phyloP scores from a whole-genome alignment of 116 monocot species.

The Posidonia oceanica region DNA sequence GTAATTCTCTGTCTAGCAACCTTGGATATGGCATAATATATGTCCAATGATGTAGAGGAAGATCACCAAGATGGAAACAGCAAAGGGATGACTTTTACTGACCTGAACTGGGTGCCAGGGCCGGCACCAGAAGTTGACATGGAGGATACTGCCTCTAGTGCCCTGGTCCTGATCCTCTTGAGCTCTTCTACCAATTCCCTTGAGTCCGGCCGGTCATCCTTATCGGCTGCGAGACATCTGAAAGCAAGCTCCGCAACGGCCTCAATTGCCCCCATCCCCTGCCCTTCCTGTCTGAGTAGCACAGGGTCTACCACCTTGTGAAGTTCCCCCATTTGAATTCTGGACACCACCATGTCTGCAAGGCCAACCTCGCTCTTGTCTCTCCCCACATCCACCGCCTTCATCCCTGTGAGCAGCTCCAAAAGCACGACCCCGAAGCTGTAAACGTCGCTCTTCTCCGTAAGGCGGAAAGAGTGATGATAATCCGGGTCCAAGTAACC shows the following conservation, averaged over 20 bases:
- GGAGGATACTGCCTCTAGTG: neutral
- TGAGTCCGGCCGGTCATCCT: conserved; percentile 79
- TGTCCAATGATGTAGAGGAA: too few relatives aligned
- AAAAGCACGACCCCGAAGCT: conserved; percentile 87
- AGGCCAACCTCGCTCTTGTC: conserved; percentile 59
- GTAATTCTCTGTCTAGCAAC: too few relatives aligned
- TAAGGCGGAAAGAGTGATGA: conserved; percentile 58
- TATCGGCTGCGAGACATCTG: conserved; percentile 61
- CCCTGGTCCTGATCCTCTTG: conserved; percentile 30
- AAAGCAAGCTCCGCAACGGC: conserved; percentile 78
- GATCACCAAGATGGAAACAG: too few relatives aligned
- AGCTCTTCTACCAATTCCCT: conserved; percentile 63
- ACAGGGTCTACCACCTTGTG: conserved; percentile 50
- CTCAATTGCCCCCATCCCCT: conserved; percentile 29
- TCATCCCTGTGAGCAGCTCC: conserved; percentile 79
- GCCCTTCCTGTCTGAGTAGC: conserved; percentile 15
- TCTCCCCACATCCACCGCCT: conserved; percentile 66
- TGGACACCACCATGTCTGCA: conserved; percentile 66
- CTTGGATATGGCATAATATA: too few relatives aligned
- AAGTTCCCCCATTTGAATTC: conserved; percentile 57
- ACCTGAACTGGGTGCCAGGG: too few relatives aligned
- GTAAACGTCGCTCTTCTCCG: conserved; percentile 91
- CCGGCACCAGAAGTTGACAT: too few relatives aligned
- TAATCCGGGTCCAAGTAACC: conserved; percentile 90
- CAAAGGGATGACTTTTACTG: too few relatives aligned